These are phyloP conservation scores for Plasmodium knowlesi DNA, from an alignment of 169 alveolate genomes.

Conservation along the genomic window DNA sequence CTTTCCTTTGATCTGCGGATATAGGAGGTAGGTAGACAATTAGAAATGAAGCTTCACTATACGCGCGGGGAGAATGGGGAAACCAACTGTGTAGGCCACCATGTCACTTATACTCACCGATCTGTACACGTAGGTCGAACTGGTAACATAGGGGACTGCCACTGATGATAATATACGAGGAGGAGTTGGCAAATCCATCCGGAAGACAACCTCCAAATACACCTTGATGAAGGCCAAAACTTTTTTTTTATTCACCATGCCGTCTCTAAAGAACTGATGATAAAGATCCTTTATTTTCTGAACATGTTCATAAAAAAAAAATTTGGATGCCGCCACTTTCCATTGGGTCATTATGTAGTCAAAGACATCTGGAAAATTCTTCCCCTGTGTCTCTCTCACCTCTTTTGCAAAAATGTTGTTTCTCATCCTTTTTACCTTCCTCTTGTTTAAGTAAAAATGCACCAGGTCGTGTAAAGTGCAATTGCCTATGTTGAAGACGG, in stretches of 20 bases:
- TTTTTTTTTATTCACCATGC: conserved; percentile 37
- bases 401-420: conserved; percentile 32
- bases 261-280: conserved; percentile 60
- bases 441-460: conserved; percentile 30
- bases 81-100: not conserved
- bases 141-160: conserved; percentile 13
- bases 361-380: conserved; percentile 45
- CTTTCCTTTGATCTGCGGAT: conserved; percentile 19
- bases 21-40: not conserved
- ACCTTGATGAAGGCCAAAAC: conserved; percentile 28
- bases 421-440: conserved; percentile 7
- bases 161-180: conserved; percentile 55
- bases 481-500: not conserved
- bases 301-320: conserved; percentile 69
- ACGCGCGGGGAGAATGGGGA: not conserved
- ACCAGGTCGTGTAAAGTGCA: conserved; percentile 4
- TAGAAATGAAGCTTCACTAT: not conserved
- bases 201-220: conserved; percentile 12
- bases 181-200: conserved; percentile 63
- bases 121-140: conserved; percentile 47
- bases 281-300: conserved; percentile 46
- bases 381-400: conserved; percentile 26
- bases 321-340: conserved; percentile 2
- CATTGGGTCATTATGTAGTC: conserved; percentile 31
- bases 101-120: conserved; percentile 16